Evolutionary conservation across 306 rosid species (phyloP).

Genomic region (Cyamopsis tetragonoloba): DNA sequence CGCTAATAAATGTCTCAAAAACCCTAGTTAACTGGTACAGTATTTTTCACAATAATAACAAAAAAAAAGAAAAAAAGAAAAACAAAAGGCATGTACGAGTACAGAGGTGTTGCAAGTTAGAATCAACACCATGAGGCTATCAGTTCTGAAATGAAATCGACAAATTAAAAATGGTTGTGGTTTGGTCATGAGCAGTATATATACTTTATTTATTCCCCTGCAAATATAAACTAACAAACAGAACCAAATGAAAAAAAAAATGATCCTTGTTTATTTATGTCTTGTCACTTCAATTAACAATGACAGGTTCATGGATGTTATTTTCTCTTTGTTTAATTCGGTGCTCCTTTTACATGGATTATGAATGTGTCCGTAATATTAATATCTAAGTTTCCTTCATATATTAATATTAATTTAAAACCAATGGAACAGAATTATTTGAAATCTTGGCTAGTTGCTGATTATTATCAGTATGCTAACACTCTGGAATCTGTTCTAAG

Average conservation of each 20-base stretch:
- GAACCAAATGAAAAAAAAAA: not conserved
- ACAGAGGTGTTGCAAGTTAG: too few species aligned
- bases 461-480: not conserved
- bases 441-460: not conserved
- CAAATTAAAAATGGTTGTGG: constrained; percentile 1
- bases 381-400: not conserved
- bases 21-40: too few species aligned
- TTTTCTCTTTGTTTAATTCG: not conserved
- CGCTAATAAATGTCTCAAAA: too few species aligned
- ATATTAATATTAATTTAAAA: not conserved
- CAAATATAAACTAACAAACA: not conserved
- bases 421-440: constrained; percentile 9
- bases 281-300: constrained; percentile 9
- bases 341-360: not conserved
- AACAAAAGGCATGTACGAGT: too few species aligned
- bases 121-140: not conserved
- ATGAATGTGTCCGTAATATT: not conserved
- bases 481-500: constrained; percentile 10
- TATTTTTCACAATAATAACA: too few species aligned
- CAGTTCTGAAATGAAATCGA: not conserved
- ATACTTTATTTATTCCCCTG: constrained; percentile 20
- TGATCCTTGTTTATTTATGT: not conserved
- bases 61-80: too few species aligned
- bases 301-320: not conserved
- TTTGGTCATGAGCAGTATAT: not conserved